phyloP scores from a whole-genome alignment of 73 alveolate genomes.

The Stentor roeselii region DNA sequence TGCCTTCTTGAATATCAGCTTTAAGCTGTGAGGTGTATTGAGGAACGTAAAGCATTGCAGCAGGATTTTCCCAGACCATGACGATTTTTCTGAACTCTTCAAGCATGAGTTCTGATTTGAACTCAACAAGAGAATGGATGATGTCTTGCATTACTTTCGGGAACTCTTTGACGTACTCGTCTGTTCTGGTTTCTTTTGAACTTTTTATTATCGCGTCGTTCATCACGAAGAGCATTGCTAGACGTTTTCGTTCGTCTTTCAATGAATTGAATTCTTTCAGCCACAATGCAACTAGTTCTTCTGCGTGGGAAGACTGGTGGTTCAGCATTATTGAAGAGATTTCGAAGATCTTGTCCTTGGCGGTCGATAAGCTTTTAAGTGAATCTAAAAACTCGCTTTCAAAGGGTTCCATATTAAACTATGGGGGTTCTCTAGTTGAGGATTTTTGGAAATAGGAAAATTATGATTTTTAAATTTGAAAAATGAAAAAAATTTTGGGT shows the following conservation, averaged over 20 bases:
- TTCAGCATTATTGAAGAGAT: background rate
- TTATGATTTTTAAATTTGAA: no score
- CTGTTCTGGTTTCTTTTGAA: constrained; percentile 5
- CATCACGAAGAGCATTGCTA: constrained; percentile 21
- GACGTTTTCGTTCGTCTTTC: background rate
- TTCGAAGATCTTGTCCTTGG: constrained; percentile 22
- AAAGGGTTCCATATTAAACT: background rate
- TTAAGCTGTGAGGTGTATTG: background rate
- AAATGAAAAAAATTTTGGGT: no score
- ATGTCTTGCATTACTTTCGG: background rate
- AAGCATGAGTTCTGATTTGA: background rate
- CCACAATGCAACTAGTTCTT: constrained; percentile 14
- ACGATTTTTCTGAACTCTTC: constrained; percentile 22
- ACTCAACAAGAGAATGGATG: background rate
- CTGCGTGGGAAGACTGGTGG: background rate
- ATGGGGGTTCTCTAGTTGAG: no score
- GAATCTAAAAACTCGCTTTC: constrained; percentile 12
- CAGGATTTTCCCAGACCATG: constrained; percentile 26
- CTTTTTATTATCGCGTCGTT: constrained; percentile 6
- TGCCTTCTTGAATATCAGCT: constrained; percentile 2
- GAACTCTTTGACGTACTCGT: constrained; percentile 21
- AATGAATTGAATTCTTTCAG: background rate
- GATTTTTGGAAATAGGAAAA: no score
- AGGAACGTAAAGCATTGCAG: background rate
- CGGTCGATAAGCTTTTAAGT: background rate